Percentiles rank a stretch among this genome's conserved stretches.
These are phyloP conservation scores for Pneumocystis oryctolagi DNA, from an alignment of 1,139 yeast genomes.

Conservation along the genomic window DNA sequence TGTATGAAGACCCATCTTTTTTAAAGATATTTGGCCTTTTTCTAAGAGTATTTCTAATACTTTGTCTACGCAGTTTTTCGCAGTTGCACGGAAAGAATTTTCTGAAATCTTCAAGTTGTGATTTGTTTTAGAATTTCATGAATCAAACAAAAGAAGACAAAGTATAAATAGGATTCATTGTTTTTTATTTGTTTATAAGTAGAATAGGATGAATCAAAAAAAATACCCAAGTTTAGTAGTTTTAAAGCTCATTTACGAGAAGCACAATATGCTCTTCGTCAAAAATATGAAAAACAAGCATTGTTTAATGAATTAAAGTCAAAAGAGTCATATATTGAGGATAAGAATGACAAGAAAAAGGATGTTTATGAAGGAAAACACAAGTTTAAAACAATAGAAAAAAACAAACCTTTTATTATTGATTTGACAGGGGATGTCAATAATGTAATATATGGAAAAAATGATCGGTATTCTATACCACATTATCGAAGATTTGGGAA, in stretches of 20 bases:
- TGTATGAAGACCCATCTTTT: conserved; percentile 65
- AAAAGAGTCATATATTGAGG: neutral
- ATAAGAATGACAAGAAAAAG: neutral
- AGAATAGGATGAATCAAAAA: neutral
- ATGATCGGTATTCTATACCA: neutral
- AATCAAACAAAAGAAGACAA: neutral
- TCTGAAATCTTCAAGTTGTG: neutral
- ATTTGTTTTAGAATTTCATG: neutral
- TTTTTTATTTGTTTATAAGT: neutral
- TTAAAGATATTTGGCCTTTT: neutral
- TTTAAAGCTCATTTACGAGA: neutral
- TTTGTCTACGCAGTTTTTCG: neutral
- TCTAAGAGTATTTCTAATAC: neutral
- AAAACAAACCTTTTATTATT: neutral
- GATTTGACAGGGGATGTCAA: neutral
- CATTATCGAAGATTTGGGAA: neutral
- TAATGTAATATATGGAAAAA: neutral
- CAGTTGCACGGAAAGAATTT: neutral
- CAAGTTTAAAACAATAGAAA: neutral
- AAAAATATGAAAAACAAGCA: neutral
- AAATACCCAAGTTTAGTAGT: neutral
- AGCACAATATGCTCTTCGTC: neutral
- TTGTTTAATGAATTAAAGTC: neutral
- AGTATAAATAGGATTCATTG: neutral
- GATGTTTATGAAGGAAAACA: neutral